These are phyloP conservation scores for Microcos paniculata DNA, from an alignment of 345 rosid species.

Conservation along the genomic window DNA sequence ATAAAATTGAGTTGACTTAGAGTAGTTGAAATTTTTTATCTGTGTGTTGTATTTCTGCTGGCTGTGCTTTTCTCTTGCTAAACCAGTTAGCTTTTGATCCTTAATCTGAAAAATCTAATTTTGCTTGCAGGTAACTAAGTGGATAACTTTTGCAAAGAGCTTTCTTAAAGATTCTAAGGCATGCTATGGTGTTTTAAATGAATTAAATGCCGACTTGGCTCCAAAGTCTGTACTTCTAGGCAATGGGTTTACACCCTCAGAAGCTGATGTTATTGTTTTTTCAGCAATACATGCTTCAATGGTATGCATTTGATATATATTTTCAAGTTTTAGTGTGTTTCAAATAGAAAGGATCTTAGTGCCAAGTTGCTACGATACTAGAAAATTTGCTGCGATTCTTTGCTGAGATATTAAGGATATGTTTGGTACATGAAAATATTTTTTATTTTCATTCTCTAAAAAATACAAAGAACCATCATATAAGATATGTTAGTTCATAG, in stretches of 20 bases:
- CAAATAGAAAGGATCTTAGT: neutral
- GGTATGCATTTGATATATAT: conserved; percentile 40
- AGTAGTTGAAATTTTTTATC: neutral
- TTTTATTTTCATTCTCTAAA: conserved; percentile 26
- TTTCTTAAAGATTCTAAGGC: conserved; percentile 49
- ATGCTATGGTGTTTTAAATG: conserved; percentile 40
- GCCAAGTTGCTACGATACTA: neutral
- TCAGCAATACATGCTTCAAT: conserved; percentile 62
- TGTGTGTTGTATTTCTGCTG: neutral
- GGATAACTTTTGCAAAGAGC: conserved; percentile 65
- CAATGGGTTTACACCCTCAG: conserved; percentile 75
- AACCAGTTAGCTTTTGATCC: neutral
- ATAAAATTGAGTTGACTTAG: neutral
- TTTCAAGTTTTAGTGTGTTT: neutral
- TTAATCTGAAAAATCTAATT: neutral
- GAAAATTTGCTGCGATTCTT: neutral
- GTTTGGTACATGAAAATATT: conserved; percentile 13
- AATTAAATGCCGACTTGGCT: conserved; percentile 60
- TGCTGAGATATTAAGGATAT: neutral
- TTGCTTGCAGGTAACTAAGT: conserved; percentile 58
- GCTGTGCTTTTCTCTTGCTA: conserved; percentile 14
- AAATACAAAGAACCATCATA: no score
- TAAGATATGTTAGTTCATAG: no score
- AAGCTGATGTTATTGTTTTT: conserved; percentile 69
- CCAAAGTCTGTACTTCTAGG: conserved; percentile 68